Percentiles rank a stretch among this genome's conserved stretches.
Evolutionary conservation across 208 protist genomes (phyloP).

Genomic region (Acanthamoeba quina): DNA sequence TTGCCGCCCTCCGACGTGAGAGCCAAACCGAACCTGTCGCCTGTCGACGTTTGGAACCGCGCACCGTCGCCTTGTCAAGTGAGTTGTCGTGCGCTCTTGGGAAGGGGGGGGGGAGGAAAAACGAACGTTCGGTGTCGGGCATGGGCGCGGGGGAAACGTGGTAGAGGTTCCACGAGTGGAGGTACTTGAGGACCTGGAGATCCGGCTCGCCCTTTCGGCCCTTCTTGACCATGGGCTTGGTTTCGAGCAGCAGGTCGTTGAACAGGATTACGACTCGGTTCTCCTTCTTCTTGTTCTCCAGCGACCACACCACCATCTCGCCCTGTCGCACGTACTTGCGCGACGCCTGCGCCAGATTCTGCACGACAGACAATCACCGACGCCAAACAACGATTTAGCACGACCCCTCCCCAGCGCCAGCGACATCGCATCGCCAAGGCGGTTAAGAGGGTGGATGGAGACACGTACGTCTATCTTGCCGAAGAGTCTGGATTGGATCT

Average conservation of each 20-base stretch:
- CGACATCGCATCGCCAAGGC: neutral
- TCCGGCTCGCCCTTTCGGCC: neutral
- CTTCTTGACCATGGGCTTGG: constrained; percentile 65
- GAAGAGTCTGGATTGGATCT: constrained; percentile 47
- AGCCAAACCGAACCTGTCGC: constrained; percentile 5
- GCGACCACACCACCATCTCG: constrained; percentile 31
- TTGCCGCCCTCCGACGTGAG: constrained; percentile 42
- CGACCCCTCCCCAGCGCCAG: too few relatives aligned
- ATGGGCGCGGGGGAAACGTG: constrained; percentile 10
- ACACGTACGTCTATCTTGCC: constrained; percentile 41
- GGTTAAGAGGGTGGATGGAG: neutral
- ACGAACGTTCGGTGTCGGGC: constrained; percentile 29
- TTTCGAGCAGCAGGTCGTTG: constrained; percentile 66
- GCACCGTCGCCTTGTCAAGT: too few relatives aligned
- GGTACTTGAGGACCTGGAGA: constrained; percentile 43
- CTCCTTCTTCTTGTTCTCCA: constrained; percentile 61
- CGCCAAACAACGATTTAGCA: too few relatives aligned
- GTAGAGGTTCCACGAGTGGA: constrained; percentile 47
- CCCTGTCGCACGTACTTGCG: constrained; percentile 59
- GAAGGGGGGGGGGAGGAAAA: neutral
- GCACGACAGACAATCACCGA: neutral
- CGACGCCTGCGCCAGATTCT: constrained; percentile 43
- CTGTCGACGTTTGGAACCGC: neutral
- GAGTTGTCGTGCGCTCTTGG: too few relatives aligned
- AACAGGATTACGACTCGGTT: constrained; percentile 61